phyloP scores from a whole-genome alignment of 2,329 filamentous ascomycete genomes.

The Aspergillus sclerotialis region DNA sequence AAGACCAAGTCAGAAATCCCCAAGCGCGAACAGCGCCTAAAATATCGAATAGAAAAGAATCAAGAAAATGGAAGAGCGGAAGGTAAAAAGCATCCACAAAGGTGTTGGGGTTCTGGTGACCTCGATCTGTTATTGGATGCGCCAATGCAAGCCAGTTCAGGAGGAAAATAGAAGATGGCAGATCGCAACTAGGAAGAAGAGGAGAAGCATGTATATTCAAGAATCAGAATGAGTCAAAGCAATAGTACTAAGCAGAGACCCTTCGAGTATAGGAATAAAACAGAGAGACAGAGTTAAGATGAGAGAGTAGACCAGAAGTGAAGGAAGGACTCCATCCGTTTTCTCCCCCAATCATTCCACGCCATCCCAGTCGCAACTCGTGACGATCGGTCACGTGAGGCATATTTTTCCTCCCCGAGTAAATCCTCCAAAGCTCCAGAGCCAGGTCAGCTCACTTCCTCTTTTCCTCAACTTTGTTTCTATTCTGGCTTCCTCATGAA shows the following conservation, averaged over 20 bases:
- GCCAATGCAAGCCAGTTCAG: conserved; percentile 22
- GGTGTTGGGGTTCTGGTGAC: conserved; percentile 7
- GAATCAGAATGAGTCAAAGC: conserved; percentile 7
- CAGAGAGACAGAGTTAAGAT: too few relatives aligned
- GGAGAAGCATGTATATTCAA: conserved; percentile 2
- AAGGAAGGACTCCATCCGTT: too few relatives aligned
- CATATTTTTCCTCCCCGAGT: conserved; percentile 13
- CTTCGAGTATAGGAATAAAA: background rate
- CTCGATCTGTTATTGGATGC: conserved; percentile 19
- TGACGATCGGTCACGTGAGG: conserved; percentile 29
- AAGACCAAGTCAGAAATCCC: background rate
- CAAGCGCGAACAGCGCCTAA: background rate
- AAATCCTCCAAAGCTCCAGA: conserved; percentile 2
- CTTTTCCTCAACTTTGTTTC: conserved; percentile 3
- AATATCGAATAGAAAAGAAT: conserved; percentile 1
- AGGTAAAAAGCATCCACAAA: conserved; percentile 1
- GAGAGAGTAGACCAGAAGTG: too few relatives aligned
- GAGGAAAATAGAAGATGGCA: conserved; percentile 15
- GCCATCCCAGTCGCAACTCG: conserved; percentile 25
- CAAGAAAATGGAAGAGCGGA: conserved; percentile 1
- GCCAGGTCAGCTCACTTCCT: background rate
- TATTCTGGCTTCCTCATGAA: conserved; percentile 14
- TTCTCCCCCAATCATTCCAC: conserved; percentile 22
- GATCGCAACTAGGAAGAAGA: conserved; percentile 19
- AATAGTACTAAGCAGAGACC: background rate